phyloP scores from a whole-genome alignment of 2,329 filamentous ascomycete species.

The Diaporthe capsici region DNA sequence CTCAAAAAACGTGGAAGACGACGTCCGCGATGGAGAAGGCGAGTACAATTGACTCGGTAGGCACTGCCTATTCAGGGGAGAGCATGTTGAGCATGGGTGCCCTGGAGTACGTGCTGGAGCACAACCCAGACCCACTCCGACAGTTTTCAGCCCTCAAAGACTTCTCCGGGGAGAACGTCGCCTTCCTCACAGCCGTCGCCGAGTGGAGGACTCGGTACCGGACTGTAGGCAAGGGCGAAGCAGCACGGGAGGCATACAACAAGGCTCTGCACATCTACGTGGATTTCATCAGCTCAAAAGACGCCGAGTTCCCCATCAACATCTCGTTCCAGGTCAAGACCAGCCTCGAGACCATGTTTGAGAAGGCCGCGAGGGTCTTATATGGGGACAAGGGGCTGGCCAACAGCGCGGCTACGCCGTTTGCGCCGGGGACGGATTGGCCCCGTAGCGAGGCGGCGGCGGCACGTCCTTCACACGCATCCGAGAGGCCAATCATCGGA shows the following conservation, averaged over 20 bases:
- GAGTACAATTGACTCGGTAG: constrained; percentile 45
- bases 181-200: constrained; percentile 71
- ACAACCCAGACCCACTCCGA: constrained; percentile 72
- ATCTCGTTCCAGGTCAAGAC: constrained; percentile 70
- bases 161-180: constrained; percentile 80
- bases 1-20: constrained; percentile 49
- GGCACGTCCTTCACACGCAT: constrained; percentile 10
- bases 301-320: constrained; percentile 78
- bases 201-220: constrained; percentile 64
- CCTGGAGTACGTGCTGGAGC: constrained; percentile 71
- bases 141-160: constrained; percentile 75
- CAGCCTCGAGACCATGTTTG: constrained; percentile 70
- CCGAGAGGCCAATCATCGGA: constrained; percentile 18
- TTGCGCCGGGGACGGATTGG: constrained; percentile 47
- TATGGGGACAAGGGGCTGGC: constrained; percentile 56
- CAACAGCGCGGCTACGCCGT: constrained; percentile 61
- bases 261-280: constrained; percentile 73
- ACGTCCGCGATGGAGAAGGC: constrained; percentile 46
- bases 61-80: constrained; percentile 49
- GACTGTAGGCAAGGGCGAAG: constrained; percentile 47
- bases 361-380: constrained; percentile 63
- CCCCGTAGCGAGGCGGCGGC: constrained; percentile 31
- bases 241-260: constrained; percentile 67
- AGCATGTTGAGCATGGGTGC: constrained; percentile 72
- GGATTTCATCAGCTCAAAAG: constrained; percentile 70